Conservation (phyloP, 2,329 filamentous ascomycete genomes). For the Fusarium sororula region DNA sequence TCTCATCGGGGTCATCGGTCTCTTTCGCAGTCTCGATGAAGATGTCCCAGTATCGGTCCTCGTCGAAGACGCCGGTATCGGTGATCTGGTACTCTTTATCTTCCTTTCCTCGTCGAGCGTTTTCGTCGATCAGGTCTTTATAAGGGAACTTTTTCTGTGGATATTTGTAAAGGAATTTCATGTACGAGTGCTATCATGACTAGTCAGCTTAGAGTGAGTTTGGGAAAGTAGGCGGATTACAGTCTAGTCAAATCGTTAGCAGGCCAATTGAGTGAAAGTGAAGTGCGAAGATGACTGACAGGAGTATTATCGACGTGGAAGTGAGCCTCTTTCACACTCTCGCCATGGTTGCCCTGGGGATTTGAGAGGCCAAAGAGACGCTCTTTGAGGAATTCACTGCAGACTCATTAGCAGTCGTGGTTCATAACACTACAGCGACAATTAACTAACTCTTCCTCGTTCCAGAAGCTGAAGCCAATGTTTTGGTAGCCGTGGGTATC, state of each 20-base stretch:
- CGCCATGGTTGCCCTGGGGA: conserved; percentile 95
- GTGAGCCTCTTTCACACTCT: conserved; percentile 95
- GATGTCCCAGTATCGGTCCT: conserved; percentile 95
- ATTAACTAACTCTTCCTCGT: conserved; percentile 83
- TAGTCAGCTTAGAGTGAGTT: conserved; percentile 17
- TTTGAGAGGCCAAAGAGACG: conserved; percentile 95
- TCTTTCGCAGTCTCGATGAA: conserved; percentile 97
- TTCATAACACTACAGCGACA: background rate
- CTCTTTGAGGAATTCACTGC: conserved; percentile 90
- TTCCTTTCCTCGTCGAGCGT: conserved; percentile 76
- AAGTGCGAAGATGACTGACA: conserved; percentile 52
- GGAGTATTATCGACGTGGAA: conserved; percentile 97
- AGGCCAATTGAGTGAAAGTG: background rate
- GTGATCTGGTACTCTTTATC: conserved; percentile 92
- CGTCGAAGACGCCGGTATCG: conserved; percentile 88
- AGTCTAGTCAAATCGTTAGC: conserved; percentile 51
- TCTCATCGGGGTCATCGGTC: conserved; percentile 86
- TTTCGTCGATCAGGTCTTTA: conserved; percentile 85
- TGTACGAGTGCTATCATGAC: conserved; percentile 83
- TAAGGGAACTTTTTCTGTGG: conserved; percentile 93
- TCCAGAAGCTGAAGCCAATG: conserved; percentile 97
- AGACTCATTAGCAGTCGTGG: conserved; percentile 50
- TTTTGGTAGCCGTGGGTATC: conserved; percentile 93
- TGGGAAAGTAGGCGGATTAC: conserved; percentile 46
- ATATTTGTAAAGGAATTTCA: conserved; percentile 99